Percentiles rank a stretch among this genome's conserved stretches.
These are phyloP conservation scores for Anastatica hierochuntica DNA, from an alignment of 345 rosid species.

Conservation along the genomic window DNA sequence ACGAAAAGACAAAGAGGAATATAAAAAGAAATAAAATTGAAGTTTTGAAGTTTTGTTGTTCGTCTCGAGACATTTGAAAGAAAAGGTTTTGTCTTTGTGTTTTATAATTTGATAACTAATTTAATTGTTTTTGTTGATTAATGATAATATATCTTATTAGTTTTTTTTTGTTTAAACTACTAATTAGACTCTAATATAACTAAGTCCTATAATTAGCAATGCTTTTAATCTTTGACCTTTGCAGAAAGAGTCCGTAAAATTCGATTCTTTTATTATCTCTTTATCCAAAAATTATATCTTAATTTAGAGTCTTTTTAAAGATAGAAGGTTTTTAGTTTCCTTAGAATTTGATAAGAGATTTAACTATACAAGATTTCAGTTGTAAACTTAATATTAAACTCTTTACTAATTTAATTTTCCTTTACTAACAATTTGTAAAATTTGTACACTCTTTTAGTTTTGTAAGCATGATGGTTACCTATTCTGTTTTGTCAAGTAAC, in stretches of 20 bases:
- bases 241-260: not conserved
- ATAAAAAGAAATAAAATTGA: not conserved
- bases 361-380: too few relatives aligned
- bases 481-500: too few relatives aligned
- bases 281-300: conserved; percentile 5
- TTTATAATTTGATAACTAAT: conserved; percentile 12
- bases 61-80: conserved; percentile 24
- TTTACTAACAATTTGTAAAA: too few relatives aligned
- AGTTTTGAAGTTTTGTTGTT: not conserved
- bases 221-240: conserved; percentile 2
- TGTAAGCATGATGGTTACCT: too few relatives aligned
- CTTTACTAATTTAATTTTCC: too few relatives aligned
- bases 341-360: too few relatives aligned
- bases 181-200: conserved; percentile 5
- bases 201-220: conserved; percentile 7
- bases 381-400: too few relatives aligned
- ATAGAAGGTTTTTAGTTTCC: too few relatives aligned
- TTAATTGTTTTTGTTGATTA: conserved; percentile 15
- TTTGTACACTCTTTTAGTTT: too few relatives aligned
- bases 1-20: not conserved
- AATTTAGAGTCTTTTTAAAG: too few relatives aligned
- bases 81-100: conserved; percentile 21
- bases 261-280: not conserved
- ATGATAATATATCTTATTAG: not conserved
- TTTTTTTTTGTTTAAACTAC: conserved; percentile 3